A percentile compares a stretch with the other conserved stretches of the same genome.
Evolutionary conservation across 176 grass and related monocot genomes (phyloP).

Genomic region (Puccinellia tenuiflora): DNA sequence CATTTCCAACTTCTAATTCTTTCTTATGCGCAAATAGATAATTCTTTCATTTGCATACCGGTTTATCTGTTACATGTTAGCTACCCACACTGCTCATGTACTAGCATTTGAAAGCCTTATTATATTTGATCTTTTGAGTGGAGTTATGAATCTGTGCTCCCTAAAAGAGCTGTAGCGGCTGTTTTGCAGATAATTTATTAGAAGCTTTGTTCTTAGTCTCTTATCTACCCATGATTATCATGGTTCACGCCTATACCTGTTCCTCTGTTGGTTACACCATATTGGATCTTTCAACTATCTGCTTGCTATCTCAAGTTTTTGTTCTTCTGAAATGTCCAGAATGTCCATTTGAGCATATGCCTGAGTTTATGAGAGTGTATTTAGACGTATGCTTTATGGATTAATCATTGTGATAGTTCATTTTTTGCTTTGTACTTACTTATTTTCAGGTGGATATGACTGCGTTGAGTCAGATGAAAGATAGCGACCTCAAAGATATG

Average conservation of each 20-base stretch:
- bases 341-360: not conserved
- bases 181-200: not conserved
- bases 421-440: conserved; percentile 5
- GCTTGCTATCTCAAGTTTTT: not conserved
- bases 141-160: not conserved
- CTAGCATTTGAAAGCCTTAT: conserved; percentile 1
- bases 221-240: not conserved
- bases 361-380: not conserved
- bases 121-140: not conserved
- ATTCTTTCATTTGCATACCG: not conserved
- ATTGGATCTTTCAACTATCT: not conserved
- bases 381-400: not conserved
- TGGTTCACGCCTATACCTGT: not conserved
- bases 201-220: not conserved
- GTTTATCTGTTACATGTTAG: not conserved
- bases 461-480: conserved; percentile 87
- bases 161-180: not conserved
- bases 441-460: conserved; percentile 78
- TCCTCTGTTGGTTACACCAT: not conserved
- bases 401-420: not conserved
- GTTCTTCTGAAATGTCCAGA: not conserved
- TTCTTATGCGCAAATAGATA: not conserved
- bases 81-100: not conserved
- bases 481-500: conserved; percentile 86
- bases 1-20: not conserved